Evolutionary conservation across 495 filamentous ascomycete species (phyloP).

Genomic region (Trichoderma reesei): DNA sequence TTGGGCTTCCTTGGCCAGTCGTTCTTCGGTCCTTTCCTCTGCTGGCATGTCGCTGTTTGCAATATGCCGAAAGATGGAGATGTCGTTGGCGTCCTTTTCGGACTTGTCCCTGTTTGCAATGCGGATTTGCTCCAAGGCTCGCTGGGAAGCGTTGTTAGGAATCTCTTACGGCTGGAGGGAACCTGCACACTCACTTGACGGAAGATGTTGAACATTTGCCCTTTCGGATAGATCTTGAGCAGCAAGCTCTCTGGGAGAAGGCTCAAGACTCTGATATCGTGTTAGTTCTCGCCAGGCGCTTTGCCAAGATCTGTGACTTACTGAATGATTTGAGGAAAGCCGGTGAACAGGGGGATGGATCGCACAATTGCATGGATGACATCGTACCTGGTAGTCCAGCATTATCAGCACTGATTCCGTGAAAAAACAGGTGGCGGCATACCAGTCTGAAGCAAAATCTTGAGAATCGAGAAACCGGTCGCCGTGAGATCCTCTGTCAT

Average conservation of each 20-base stretch:
- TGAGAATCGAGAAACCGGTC: conserved; percentile 14
- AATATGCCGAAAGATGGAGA: conserved; percentile 14
- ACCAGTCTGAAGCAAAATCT: conserved; percentile 16
- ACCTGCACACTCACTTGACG: conserved; percentile 10
- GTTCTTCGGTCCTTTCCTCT: conserved; percentile 17
- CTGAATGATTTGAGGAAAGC: conserved; percentile 17
- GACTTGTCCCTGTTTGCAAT: neutral
- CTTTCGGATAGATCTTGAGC: conserved; percentile 16
- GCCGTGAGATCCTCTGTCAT: neutral
- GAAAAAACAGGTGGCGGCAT: neutral
- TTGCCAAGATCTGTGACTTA: neutral
- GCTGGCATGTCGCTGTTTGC: conserved; percentile 18
- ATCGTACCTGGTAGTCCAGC: conserved; percentile 10
- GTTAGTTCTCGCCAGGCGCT: neutral
- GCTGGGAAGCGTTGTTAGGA: neutral
- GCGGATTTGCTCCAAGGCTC: neutral
- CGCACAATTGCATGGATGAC: conserved; percentile 12
- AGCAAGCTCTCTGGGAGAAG: conserved; percentile 10
- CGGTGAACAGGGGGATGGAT: conserved; percentile 16
- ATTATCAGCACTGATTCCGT: neutral
- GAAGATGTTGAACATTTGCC: conserved; percentile 14
- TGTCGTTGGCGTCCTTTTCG: neutral
- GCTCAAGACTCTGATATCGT: neutral
- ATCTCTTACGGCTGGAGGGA: neutral
- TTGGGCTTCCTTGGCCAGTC: conserved; percentile 25